Evolutionary conservation across 139 green algal species (phyloP), one percentile per base, ranked within the genome.

Genomic region (Coelastrella sp.): DNA sequence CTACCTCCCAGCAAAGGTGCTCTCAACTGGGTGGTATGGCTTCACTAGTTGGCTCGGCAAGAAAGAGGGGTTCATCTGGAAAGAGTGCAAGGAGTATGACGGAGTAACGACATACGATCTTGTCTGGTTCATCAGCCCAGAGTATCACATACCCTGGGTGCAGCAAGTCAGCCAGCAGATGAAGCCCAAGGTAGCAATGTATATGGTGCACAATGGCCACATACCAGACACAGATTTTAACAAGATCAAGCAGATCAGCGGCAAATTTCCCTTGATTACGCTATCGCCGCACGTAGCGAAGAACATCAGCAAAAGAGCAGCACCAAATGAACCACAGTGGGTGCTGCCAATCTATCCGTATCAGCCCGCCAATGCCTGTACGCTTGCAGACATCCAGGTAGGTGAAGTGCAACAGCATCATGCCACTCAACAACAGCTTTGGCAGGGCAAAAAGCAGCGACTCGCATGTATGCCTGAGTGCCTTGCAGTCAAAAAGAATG

Each of bases 181-280:
- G 88, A 70, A 88, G 88, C 80, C 88, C 11, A 88, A 91, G 57
- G 88, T 91, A 14, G 68, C 58, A 9, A 73, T 91, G 58, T 76
- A 73, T 60, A 83, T 83, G 58, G 88, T 91, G 81, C 88, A 91
- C 88, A 91, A 91, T 27, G 88, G 80, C 68, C 88, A 91, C 59
- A 87, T 91, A 10, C 63, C 78, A 78, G 65, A 88, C n/a, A 49
- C 49, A 57, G 88, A 88, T 8, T 88, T 87, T 19, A 74, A 91
- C 35, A 75, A 22, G 9, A 63, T 87, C 22, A 66, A 73, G 65
- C 20, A 10, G 0, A 7, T 82, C 19, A 78, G 57, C 19, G 9
- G 15, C 6, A 78, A 78, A n/a, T 61, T 84, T 14, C 81, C 88
- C 25, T 20, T 91, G 24, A 73, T 91, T 6, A 91, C 81, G 8